Evolutionary conservation across 306 rosid species (phyloP), one percentile per base, ranked within the genome.

Genomic region (Castanea mollissima): DNA sequence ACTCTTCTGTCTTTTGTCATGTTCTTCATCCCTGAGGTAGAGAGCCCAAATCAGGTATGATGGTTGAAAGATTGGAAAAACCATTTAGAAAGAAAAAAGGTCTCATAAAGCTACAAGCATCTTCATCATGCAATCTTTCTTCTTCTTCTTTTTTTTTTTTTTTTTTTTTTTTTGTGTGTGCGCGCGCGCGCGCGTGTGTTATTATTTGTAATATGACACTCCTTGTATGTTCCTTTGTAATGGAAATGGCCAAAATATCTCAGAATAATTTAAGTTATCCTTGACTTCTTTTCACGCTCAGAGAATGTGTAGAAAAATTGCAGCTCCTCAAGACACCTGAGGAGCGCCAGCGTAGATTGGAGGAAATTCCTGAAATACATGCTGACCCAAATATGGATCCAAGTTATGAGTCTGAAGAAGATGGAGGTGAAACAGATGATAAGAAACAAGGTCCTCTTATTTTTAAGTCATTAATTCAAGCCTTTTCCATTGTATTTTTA

Each of bases 231-330:
- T 51, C 7, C 35, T 68, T 29, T 67, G 32, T 64, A 15, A 16
- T 56, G 71, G 65, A 29, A 51, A 63, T 65, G 11, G 5, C 32
- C 18, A 59, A 59, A 27, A 34, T 69, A 44, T 71, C n/a, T 38
- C 27, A 34, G 57, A 73, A 21, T 34, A 18, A 6, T 59, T 59
- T 10, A 27, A 25, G 78, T 79, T 56, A 85, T 85, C 94, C 93
- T 90, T 93, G 77, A 96, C 97, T 84, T 76, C 51, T 55, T 77
- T 76, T 80, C 80, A 96, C 99, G 97, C 99, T 96, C 79, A 88
- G 99, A 88, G 99, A 96, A 88, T 96, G 99, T 85, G 98, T 96
- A 4, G 99, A 96, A 91, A 96, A 96, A 82, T 82, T 96, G 87
- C 99, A 96, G 88, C 91, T 91, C 82, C 76, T 96, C 73, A 96